Evolutionary conservation across 495 filamentous ascomycete species (phyloP).

Genomic region (Recurvomyces mirabilis): DNA sequence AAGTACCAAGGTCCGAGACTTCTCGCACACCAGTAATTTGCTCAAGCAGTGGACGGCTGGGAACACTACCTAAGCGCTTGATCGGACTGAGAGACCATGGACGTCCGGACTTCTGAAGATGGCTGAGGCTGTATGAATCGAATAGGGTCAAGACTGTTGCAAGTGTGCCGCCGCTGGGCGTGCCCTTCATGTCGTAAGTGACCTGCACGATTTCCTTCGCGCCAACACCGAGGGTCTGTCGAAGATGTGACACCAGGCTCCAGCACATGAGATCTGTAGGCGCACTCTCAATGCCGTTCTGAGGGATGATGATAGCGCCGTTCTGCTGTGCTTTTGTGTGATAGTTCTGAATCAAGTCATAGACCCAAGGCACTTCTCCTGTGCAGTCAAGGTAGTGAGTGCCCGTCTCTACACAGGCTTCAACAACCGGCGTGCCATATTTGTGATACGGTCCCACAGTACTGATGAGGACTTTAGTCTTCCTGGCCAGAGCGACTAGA

Average conservation of each 20-base stretch:
- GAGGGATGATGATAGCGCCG: constrained; percentile 77
- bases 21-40: constrained; percentile 50
- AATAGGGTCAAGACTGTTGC: constrained; percentile 52
- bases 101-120: constrained; percentile 43
- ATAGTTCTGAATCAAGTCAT: constrained; percentile 70
- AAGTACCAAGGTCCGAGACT: constrained; percentile 54
- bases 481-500: constrained; percentile 55
- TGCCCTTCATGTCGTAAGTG: constrained; percentile 47
- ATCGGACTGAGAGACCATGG: constrained; percentile 61
- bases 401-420: constrained; percentile 76
- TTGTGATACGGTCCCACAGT: constrained; percentile 74
- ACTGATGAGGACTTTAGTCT: constrained; percentile 67
- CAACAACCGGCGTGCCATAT: constrained; percentile 70
- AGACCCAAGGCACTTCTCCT: constrained; percentile 74
- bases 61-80: constrained; percentile 21
- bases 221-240: constrained; percentile 43
- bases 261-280: constrained; percentile 72
- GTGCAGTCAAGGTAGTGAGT: constrained; percentile 91
- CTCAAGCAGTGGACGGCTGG: constrained; percentile 8
- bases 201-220: constrained; percentile 50
- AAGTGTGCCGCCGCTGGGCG: constrained; percentile 65
- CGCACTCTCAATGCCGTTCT: constrained; percentile 75
- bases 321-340: constrained; percentile 59
- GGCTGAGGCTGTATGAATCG: constrained; percentile 46
- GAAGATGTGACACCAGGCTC: constrained; percentile 53